These are phyloP conservation scores for Hymenoscyphus fraxineus DNA, from an alignment of 2,329 filamentous ascomycete genomes.

Conservation along the genomic window DNA sequence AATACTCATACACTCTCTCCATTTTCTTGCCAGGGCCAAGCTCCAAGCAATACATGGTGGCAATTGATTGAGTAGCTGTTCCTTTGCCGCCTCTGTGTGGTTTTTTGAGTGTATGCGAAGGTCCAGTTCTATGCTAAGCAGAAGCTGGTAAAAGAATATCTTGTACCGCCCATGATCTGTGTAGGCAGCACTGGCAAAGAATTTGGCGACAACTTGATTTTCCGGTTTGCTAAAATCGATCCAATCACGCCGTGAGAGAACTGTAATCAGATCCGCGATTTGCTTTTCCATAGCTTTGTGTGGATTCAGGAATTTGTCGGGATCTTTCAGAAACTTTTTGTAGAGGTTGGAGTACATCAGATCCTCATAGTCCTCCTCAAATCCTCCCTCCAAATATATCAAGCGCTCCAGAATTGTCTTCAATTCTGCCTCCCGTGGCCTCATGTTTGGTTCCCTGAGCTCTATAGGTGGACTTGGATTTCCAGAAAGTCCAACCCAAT, in stretches of 20 bases:
- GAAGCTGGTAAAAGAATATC: constrained; percentile 72
- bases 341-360: constrained; percentile 64
- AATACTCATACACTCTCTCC: constrained; percentile 67
- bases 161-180: constrained; percentile 52
- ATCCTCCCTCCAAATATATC: constrained; percentile 52
- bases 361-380: constrained; percentile 54
- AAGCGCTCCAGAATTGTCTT: constrained; percentile 55
- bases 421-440: constrained; percentile 59
- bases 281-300: constrained; percentile 66
- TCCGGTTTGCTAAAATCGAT: constrained; percentile 66
- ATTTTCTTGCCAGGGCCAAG: constrained; percentile 67
- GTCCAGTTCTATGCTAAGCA: constrained; percentile 69
- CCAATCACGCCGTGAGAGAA: constrained; percentile 66
- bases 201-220: constrained; percentile 71
- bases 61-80: constrained; percentile 60
- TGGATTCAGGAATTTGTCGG: constrained; percentile 56
- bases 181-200: constrained; percentile 60
- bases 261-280: constrained; percentile 67
- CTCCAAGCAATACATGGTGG: constrained; percentile 71
- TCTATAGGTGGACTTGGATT: constrained; percentile 52
- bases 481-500: constrained; percentile 61
- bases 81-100: constrained; percentile 60
- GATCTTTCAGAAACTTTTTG: constrained; percentile 62
- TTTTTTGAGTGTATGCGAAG: constrained; percentile 61
- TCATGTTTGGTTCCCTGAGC: constrained; percentile 54